Evolutionary conservation across 2,329 filamentous ascomycete genomes (phyloP).

Genomic region (Aureobasidium subglaciale): DNA sequence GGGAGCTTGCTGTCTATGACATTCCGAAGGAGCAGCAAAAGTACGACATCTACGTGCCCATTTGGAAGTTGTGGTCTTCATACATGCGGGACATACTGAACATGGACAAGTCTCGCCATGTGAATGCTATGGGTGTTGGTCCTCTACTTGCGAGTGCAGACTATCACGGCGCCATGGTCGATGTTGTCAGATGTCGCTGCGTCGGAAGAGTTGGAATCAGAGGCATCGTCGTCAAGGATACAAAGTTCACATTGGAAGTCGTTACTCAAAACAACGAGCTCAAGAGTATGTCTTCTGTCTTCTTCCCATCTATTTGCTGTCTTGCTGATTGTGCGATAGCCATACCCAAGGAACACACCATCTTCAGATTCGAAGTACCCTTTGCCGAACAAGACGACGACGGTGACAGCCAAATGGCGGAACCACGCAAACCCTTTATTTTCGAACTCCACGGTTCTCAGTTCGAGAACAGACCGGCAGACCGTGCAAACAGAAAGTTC

Average conservation of each 20-base stretch:
- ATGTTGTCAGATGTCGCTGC: constrained; percentile 77
- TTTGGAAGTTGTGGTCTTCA: constrained; percentile 72
- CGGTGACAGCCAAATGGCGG: constrained; percentile 21
- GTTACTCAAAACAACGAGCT: constrained; percentile 64
- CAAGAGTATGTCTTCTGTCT: constrained; percentile 48
- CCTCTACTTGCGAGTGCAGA: constrained; percentile 77
- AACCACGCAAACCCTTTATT: constrained; percentile 45
- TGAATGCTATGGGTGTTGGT: constrained; percentile 55
- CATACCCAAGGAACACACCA: constrained; percentile 82
- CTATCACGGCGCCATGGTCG: constrained; percentile 77
- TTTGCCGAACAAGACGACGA: constrained; percentile 26
- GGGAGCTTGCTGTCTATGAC: constrained; percentile 64
- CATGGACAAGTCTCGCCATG: constrained; percentile 37
- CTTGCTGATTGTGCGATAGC: constrained; percentile 33
- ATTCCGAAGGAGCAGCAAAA: constrained; percentile 62
- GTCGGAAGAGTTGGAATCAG: constrained; percentile 71
- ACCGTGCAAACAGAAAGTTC: constrained; percentile 86
- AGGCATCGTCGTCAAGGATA: constrained; percentile 85
- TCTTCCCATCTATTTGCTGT: neutral
- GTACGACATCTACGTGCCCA: constrained; percentile 68
- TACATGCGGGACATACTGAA: constrained; percentile 81
- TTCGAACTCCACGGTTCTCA: constrained; percentile 87
- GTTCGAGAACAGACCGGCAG: constrained; percentile 73
- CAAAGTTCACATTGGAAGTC: constrained; percentile 78
- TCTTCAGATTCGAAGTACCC: constrained; percentile 71